Percentiles rank a stretch among this genome's conserved stretches.
phyloP scores from a whole-genome alignment of 257 asterid species.

The Solanum verrucosum region DNA sequence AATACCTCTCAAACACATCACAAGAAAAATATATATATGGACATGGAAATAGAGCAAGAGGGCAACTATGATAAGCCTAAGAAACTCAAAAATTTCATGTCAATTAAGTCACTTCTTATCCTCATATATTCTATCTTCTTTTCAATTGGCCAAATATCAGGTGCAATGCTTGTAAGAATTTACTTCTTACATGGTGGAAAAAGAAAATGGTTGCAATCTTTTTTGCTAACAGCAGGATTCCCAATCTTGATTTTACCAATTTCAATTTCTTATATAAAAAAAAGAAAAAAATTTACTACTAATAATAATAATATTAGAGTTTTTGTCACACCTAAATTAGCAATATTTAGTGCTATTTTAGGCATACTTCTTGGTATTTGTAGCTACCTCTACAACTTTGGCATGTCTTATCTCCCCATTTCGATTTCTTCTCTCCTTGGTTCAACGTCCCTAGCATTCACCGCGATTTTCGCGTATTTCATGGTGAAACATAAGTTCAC shows the following conservation, averaged over 20 bases:
- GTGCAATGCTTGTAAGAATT: conserved; percentile 17
- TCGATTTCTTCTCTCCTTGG: conserved; percentile 21
- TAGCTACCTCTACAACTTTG: conserved; percentile 22
- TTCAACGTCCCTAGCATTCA: conserved; percentile 20
- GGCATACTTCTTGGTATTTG: conserved; percentile 17
- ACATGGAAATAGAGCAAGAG: not conserved
- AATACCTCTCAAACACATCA: not conserved
- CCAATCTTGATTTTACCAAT: conserved; percentile 22
- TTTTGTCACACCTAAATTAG: conserved; percentile 8
- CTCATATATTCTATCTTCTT: conserved; percentile 7
- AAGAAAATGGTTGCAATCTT: conserved; percentile 22
- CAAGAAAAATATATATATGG: not conserved
- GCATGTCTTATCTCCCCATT: conserved; percentile 17
- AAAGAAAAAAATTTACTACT: not conserved
- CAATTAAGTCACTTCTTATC: conserved; percentile 8
- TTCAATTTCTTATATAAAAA: not conserved
- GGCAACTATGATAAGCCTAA: not conserved
- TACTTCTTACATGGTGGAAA: conserved; percentile 25
- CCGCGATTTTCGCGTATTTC: conserved; percentile 13
- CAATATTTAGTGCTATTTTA: conserved; percentile 1
- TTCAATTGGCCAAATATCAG: conserved; percentile 20
- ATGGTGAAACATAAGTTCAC: conserved; percentile 23
- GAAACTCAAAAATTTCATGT: not conserved
- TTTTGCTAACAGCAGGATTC: conserved; percentile 24
- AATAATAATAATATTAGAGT: not conserved